Evolutionary conservation across 140 eudicot genomes (phyloP).

Genomic region (Cichorium intybus): DNA sequence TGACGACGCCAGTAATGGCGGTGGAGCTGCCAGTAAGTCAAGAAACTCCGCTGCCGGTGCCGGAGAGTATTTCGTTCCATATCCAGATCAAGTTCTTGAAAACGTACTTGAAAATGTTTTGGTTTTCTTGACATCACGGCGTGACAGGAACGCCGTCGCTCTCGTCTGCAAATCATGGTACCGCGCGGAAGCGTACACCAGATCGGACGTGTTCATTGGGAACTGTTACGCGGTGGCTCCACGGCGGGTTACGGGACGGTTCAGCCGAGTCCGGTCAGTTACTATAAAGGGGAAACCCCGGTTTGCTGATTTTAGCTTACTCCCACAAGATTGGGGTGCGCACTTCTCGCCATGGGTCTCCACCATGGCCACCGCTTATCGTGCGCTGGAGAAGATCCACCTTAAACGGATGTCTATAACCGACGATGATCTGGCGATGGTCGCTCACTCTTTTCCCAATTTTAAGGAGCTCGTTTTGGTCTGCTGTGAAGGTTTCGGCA

Average conservation of each 20-base stretch:
- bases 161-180: slow-evolving; percentile 68
- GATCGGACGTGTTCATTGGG: slow-evolving; percentile 60
- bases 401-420: slow-evolving; percentile 57
- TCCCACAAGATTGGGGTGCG: slow-evolving; percentile 73
- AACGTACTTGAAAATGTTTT: slow-evolving; percentile 55
- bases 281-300: slow-evolving; percentile 59
- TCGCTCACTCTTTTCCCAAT: slow-evolving; percentile 42
- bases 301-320: slow-evolving; percentile 59
- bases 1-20: too few species aligned
- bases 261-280: slow-evolving; percentile 34
- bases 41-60: slow-evolving; percentile 15
- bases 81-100: slow-evolving; percentile 64
- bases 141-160: slow-evolving; percentile 59
- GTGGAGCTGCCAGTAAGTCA: neutral
- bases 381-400: slow-evolving; percentile 42
- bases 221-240: slow-evolving; percentile 64
- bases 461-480: slow-evolving; percentile 58
- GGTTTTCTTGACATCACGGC: slow-evolving; percentile 40
- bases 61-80: neutral
- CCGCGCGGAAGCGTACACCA: slow-evolving; percentile 62
- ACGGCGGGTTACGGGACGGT: slow-evolving; percentile 40
- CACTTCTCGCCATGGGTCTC: slow-evolving; percentile 49
- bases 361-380: slow-evolving; percentile 36
- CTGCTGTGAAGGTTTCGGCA: slow-evolving; percentile 70
- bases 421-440: slow-evolving; percentile 50